Base-by-base conservation (phyloP, 2,329 filamentous ascomycete species). In the Pseudopithomyces chartarum region DNA sequence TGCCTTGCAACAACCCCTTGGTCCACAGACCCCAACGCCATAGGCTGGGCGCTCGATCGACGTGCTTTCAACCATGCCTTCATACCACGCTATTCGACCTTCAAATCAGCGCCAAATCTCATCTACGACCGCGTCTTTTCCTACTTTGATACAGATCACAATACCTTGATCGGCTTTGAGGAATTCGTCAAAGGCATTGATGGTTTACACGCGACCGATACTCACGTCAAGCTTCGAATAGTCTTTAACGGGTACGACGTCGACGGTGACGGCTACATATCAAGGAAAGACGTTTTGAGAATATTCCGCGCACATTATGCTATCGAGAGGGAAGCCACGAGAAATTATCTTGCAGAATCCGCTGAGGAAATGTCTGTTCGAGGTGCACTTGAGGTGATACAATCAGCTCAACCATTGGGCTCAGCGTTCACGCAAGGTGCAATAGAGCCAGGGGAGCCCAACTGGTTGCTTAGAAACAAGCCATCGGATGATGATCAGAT, bases 111-210 rank as follows among this genome's bases (percentile, higher is more conserved):
- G 0, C 91, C 94, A 1, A 97, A 96, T 72, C 85, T 97, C 13
- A 91, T 99, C 57, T 95, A 96, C 70, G 94, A 99, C 73, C 90
- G 95, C 64, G 95, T 97, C 85, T 99, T 98, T 77, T 87, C 90
- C 49, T 97, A 97, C 74, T 99, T 97, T 74, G 95, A 99, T 76
- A 90, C 88, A 32, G 94, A 98, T 73, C 84, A 87, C 40, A 92
- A 99, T 71, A 90, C 90, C 20, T 80, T 96, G 7, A 97, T 99
- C 66, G 90, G 91, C 7, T 98, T 99, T 65, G 85, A 91, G 47
- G 95, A 99, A 73, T 99, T 97, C 69, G 79, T 98, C 22, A 87
- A 89, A 55, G 95, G 92, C 0, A 81, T 97, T 46, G 88, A 92
- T 4, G 84, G 84, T 49, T 78, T 89, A 56, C 83, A 85, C 57